phyloP scores from a whole-genome alignment of 2,329 filamentous ascomycete species.

The Aureobasidium subglaciale region DNA sequence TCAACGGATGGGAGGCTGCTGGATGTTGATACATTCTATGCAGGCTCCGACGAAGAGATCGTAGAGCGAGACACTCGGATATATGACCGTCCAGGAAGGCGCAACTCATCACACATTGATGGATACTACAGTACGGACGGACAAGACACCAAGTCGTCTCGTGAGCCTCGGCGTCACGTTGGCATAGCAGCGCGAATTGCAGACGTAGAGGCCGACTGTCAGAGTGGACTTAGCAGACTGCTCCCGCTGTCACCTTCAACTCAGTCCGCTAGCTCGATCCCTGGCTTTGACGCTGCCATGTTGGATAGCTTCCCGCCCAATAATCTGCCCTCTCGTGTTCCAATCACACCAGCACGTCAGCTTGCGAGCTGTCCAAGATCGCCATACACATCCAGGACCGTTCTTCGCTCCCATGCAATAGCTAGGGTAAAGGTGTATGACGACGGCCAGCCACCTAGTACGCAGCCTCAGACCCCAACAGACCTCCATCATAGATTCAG shows the following conservation, averaged over 20 bases:
- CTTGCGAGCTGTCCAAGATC: neutral
- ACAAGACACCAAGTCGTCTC: neutral
- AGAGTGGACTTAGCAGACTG: neutral
- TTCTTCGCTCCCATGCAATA: conserved; percentile 14
- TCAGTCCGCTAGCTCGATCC: neutral
- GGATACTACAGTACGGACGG: neutral
- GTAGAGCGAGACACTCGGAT: neutral
- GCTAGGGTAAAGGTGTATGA: conserved; percentile 26
- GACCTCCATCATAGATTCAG: conserved; percentile 20
- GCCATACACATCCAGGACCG: neutral
- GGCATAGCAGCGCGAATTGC: neutral
- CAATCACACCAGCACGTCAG: neutral
- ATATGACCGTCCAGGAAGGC: neutral
- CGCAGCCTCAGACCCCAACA: conserved; percentile 31
- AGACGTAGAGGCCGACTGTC: neutral
- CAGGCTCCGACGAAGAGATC: neutral
- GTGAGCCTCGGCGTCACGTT: neutral
- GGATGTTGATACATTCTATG: conserved; percentile 3
- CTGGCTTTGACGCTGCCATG: neutral
- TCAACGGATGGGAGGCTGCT: conserved; percentile 1
- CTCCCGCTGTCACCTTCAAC: neutral
- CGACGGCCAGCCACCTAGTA: conserved; percentile 21
- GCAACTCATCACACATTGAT: neutral
- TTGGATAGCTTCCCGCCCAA: neutral
- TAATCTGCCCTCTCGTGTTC: neutral